Percentiles rank a stretch among this genome's conserved stretches.
These are phyloP conservation scores for Aureobasidium melanogenum DNA, from an alignment of 2,329 filamentous ascomycete genomes.

Conservation along the genomic window DNA sequence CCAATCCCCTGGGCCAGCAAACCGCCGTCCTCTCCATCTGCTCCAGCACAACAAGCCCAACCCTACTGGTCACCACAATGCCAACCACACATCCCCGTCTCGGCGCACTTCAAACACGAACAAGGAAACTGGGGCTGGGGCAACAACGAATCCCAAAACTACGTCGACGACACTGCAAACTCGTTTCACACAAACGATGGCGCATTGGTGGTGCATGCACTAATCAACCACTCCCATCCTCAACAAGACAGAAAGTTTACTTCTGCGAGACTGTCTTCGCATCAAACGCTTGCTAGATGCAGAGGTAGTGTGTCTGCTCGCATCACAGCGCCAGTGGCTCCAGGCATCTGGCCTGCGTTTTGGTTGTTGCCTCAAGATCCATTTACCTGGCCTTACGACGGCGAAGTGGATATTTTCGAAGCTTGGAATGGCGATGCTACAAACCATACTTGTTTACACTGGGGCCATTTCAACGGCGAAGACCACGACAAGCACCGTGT, in stretches of 20 bases:
- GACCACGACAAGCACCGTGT: conserved; percentile 51
- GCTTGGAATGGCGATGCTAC: conserved; percentile 50
- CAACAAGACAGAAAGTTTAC: conserved; percentile 41
- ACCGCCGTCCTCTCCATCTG: conserved; percentile 16
- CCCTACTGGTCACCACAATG: conserved; percentile 49
- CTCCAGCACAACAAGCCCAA: conserved; percentile 8
- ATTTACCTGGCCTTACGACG: conserved; percentile 50
- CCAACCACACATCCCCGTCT: conserved; percentile 37
- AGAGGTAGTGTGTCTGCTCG: conserved; percentile 46
- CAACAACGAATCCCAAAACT: conserved; percentile 53
- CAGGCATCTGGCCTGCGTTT: conserved; percentile 54
- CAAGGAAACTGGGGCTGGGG: conserved; percentile 53
- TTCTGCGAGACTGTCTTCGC: conserved; percentile 47
- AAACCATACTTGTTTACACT: conserved; percentile 52
- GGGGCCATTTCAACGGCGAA: conserved; percentile 46
- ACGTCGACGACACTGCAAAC: conserved; percentile 42
- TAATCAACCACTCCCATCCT: conserved; percentile 29
- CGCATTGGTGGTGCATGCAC: conserved; percentile 45
- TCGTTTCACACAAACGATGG: conserved; percentile 46
- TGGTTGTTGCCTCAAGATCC: conserved; percentile 52
- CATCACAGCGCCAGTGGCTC: conserved; percentile 44
- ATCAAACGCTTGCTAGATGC: conserved; percentile 42
- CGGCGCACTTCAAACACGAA: conserved; percentile 46
- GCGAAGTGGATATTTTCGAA: conserved; percentile 53
- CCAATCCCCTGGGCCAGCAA: conserved; percentile 23